Evolutionary conservation across 805 yeast genomes (phyloP), one percentile per base, ranked within the genome.

Genomic region (Metschnikowia sp.): DNA sequence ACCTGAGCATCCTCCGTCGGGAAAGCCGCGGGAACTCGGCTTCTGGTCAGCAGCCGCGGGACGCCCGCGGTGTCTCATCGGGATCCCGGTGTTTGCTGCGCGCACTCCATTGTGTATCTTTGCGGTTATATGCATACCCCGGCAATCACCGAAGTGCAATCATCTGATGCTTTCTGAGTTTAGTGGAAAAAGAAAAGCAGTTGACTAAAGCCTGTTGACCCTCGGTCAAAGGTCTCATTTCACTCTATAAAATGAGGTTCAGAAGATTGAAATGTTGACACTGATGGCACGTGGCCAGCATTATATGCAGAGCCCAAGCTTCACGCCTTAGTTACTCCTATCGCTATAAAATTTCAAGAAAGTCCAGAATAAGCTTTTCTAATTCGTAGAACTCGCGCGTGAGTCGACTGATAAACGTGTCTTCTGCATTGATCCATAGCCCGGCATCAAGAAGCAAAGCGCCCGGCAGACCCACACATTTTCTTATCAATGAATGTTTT

Each of bases 281-380:
- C 18, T 15, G 18, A 2, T 15, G 18, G 18, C 18, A 15, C 3
- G 18, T 15, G 18, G 18, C 18, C 18, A 22, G 26, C 7, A 22
- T 22, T 22, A 7, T 7, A 22, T 22, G 26, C 7, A 22, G 7
- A 22, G 26, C 26, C 7, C 26, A 22, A 22, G 26, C 26, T 22
- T 22, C 26, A 22, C 26, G 26, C 26, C 26, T 22, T 22, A 5
- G 4, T 22, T 22, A 22, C 26, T 5, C 26, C 26, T 22, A 22
- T 22, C 26, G 26, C 33, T 34, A 34, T 9, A 34, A 11, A 19
- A 33, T 33, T 34, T 45, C 44, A n/a, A 45, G 30, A 22, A 36
- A 45, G 11, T 45, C 44, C 35, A 28, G 49, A 18, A 45, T 45
- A 19, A 45, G 44, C n/a, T 18, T 40, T n/a, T 45, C 45, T 18